Evolutionary conservation across 768 basidiomycete species (phyloP).

Genomic region (Lyophyllum shimeji): DNA sequence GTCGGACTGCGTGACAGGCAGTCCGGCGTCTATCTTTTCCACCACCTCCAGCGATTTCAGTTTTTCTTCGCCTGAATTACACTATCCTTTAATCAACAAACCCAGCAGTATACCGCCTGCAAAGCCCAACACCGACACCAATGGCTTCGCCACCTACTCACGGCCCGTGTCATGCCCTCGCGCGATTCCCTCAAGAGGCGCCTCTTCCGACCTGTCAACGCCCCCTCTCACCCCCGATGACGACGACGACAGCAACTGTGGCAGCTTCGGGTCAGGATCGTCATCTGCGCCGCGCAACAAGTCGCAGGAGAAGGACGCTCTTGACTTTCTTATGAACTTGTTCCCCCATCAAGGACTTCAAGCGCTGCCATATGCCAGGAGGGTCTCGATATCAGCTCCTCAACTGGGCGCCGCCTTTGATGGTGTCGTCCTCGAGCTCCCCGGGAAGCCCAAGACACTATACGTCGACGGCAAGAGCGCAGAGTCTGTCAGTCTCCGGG

Average conservation of each 20-base stretch:
- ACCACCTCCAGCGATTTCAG: conserved; percentile 44
- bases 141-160: conserved; percentile 19
- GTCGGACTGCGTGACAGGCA: conserved; percentile 94
- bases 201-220: conserved; percentile 56
- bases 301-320: conserved; percentile 56
- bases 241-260: conserved; percentile 50
- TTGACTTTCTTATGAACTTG: conserved; percentile 76
- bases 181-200: conserved; percentile 39
- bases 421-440: conserved; percentile 75
- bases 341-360: conserved; percentile 73
- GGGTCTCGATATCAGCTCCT: conserved; percentile 71
- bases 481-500: conserved; percentile 73
- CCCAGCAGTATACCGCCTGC: conserved; percentile 20
- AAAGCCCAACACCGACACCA: conserved; percentile 17
- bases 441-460: conserved; percentile 69
- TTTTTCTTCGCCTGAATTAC: conserved; percentile 32
- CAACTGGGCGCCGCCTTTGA: conserved; percentile 71
- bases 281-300: conserved; percentile 34
- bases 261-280: conserved; percentile 31
- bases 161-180: conserved; percentile 36
- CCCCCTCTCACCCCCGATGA: conserved; percentile 78
- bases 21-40: conserved; percentile 66
- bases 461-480: conserved; percentile 87
- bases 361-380: conserved; percentile 71
- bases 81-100: conserved; percentile 10